A percentile compares a stretch with the other conserved stretches of the same genome.
phyloP scores from a whole-genome alignment of 2,329 filamentous ascomycete genomes.

The Ophiostoma sp. region DNA sequence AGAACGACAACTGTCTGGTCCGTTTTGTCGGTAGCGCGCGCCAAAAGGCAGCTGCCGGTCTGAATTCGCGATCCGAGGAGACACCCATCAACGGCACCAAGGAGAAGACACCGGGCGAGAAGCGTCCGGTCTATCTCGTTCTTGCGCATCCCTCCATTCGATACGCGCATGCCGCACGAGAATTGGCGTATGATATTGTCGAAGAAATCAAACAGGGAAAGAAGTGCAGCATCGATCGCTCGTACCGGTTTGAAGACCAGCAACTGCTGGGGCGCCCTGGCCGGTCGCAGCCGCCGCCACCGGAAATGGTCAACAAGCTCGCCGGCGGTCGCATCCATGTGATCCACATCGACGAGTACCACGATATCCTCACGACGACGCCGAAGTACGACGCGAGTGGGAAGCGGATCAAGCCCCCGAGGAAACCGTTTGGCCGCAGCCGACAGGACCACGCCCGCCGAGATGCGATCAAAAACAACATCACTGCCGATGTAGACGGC shows the following conservation, averaged over 20 bases:
- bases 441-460: background rate
- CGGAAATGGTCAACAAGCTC: background rate
- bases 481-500: background rate
- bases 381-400: background rate
- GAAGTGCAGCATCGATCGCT: background rate
- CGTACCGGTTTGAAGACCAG: background rate
- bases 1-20: background rate
- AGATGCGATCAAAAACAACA: background rate
- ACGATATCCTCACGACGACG: background rate
- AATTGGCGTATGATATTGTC: background rate
- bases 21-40: no score
- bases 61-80: background rate
- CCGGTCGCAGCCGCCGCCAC: background rate
- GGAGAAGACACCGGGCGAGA: background rate
- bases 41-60: no score
- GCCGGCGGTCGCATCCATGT: background rate
- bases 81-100: background rate
- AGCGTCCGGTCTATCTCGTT: background rate
- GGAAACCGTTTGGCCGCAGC: background rate
- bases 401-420: background rate
- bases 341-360: background rate
- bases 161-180: background rate
- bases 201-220: background rate
- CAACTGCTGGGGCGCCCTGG: background rate
- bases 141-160: background rate